Percentiles rank a stretch among this genome's conserved stretches.
Evolutionary conservation across 352 stramenopile genomes (phyloP).

Genomic region (Blastocystis sp.): DNA sequence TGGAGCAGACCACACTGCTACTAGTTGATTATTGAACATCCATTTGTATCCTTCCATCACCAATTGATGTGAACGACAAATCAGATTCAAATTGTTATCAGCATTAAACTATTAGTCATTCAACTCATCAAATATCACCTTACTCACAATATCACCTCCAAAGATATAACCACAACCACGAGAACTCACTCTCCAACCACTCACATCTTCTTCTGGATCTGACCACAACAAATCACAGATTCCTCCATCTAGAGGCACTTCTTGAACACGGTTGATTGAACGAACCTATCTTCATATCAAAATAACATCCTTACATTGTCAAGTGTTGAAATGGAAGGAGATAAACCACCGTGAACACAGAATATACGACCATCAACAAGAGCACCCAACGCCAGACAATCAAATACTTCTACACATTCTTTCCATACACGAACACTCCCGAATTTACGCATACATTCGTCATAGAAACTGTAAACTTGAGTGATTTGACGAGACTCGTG

Average conservation of each 20-base stretch:
- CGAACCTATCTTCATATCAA: conserved; percentile 76
- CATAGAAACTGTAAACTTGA: conserved; percentile 98
- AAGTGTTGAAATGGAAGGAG: conserved; percentile 69
- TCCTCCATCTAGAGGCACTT: conserved; percentile 44
- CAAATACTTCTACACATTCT: conserved; percentile 99
- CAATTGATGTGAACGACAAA: conserved; percentile 95
- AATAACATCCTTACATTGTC: conserved; percentile 74
- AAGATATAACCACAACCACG: conserved; percentile 96
- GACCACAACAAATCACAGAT: conserved; percentile 60
- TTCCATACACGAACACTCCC: conserved; percentile 96
- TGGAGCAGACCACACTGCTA: conserved; percentile 95
- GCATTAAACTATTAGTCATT: conserved; percentile 86
- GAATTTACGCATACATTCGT: conserved; percentile 96
- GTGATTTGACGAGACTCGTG: conserved; percentile 97
- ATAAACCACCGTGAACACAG: conserved; percentile 96
- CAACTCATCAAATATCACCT: conserved; percentile 72
- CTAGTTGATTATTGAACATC: conserved; percentile 92
- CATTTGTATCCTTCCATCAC: conserved; percentile 76
- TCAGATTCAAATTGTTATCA: conserved; percentile 93
- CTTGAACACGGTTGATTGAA: conserved; percentile 26
- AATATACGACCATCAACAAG: conserved; percentile 99
- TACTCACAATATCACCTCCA: conserved; percentile 92
- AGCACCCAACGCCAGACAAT: conserved; percentile 94
- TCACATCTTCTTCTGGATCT: conserved; percentile 80
- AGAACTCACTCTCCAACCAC: conserved; percentile 93